These are phyloP conservation scores for Arthroderma sp. DNA, from an alignment of 2,329 filamentous ascomycete species.

Conservation along the genomic window DNA sequence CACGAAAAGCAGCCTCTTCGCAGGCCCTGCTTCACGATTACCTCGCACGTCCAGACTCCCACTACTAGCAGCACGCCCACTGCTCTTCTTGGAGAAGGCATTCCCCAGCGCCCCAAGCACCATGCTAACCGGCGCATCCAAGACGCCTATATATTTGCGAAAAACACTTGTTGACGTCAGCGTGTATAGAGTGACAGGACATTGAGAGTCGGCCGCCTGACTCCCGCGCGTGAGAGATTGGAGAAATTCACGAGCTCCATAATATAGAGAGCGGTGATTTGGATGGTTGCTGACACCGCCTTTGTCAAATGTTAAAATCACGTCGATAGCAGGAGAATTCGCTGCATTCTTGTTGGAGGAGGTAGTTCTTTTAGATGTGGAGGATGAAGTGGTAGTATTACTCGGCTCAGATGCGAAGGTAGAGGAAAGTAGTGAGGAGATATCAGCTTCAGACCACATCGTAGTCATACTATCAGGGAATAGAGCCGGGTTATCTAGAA, in stretches of 20 bases:
- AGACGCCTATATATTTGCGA: conserved; percentile 68
- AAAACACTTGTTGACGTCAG: conserved; percentile 57
- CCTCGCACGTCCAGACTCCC: neutral
- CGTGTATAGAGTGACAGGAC: conserved; percentile 74
- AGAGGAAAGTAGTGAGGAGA: conserved; percentile 56
- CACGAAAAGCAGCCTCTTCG: conserved; percentile 49
- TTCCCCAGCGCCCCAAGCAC: conserved; percentile 38
- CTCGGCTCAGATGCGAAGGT: conserved; percentile 59
- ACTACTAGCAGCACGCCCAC: too few species aligned
- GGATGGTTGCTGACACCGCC: conserved; percentile 73
- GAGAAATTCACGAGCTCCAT: conserved; percentile 65
- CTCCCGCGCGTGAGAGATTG: conserved; percentile 49
- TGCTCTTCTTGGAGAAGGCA: neutral
- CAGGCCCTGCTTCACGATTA: conserved; percentile 6
- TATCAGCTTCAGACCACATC: conserved; percentile 58
- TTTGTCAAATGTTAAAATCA: conserved; percentile 81
- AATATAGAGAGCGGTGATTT: conserved; percentile 82
- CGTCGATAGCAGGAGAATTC: conserved; percentile 49
- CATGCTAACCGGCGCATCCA: conserved; percentile 65
- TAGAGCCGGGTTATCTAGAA: conserved; percentile 61
- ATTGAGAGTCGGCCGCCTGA: conserved; percentile 46
- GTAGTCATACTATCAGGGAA: conserved; percentile 84
- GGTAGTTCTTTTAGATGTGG: conserved; percentile 13
- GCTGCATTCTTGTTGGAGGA: neutral
- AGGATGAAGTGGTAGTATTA: conserved; percentile 11